These are phyloP conservation scores for Myxozyma vanderwaltii DNA, from an alignment of 805 yeast genomes.

Conservation along the genomic window DNA sequence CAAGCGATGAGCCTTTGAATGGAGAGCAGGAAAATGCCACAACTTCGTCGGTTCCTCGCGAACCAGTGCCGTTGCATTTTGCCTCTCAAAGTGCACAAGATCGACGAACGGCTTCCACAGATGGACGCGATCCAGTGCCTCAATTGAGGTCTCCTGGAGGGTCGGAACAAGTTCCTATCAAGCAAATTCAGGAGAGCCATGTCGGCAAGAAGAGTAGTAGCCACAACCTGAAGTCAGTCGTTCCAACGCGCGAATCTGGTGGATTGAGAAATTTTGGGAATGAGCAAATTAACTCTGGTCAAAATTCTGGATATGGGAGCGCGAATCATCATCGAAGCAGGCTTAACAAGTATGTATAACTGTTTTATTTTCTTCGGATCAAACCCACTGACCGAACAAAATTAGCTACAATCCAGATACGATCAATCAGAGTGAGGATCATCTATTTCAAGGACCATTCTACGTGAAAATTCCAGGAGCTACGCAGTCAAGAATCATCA, in stretches of 20 bases:
- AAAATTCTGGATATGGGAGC: too few relatives aligned
- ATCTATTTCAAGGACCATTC: constrained; percentile 21
- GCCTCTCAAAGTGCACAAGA: background rate
- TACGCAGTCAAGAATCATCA: constrained; percentile 15
- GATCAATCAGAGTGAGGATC: background rate
- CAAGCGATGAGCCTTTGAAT: too few relatives aligned
- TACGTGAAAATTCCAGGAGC: constrained; percentile 31
- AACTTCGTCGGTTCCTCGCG: background rate
- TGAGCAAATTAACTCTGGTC: too few relatives aligned
- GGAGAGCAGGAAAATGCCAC: too few relatives aligned
- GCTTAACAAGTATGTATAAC: background rate
- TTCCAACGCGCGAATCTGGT: too few relatives aligned
- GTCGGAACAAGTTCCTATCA: background rate
- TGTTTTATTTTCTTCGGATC: too few relatives aligned
- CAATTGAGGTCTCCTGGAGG: background rate
- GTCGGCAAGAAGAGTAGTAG: too few relatives aligned
- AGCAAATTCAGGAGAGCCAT: background rate
- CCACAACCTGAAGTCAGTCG: too few relatives aligned
- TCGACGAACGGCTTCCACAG: background rate
- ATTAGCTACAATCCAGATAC: background rate
- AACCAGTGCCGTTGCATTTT: background rate
- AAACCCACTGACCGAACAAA: background rate
- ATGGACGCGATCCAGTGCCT: background rate
- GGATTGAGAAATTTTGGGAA: too few relatives aligned
- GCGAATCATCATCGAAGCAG: too few relatives aligned